These are phyloP conservation scores for Colletotrichum tamarilloi DNA, from an alignment of 2,329 filamentous ascomycete species.

Conservation along the genomic window DNA sequence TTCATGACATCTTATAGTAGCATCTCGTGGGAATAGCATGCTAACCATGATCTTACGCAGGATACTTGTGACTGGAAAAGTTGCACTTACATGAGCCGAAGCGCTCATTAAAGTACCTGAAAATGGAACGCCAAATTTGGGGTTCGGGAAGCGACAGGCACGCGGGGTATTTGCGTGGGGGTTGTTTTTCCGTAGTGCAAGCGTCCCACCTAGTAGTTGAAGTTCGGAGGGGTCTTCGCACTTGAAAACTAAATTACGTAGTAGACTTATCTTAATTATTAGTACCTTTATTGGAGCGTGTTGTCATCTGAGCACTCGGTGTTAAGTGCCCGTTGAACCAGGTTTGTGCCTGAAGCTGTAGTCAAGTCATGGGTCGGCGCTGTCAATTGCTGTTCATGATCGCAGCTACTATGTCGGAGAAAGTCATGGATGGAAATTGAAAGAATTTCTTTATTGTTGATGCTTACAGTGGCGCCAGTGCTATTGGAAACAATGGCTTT, in stretches of 20 bases:
- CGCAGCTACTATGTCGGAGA: no score
- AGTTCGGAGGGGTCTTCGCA: no score
- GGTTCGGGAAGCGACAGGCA: neutral
- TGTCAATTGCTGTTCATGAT: neutral
- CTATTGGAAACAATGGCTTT: no score
- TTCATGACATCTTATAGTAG: no score
- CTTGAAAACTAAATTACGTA: no score
- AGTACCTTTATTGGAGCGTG: neutral
- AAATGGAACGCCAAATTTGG: neutral
- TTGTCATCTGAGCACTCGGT: neutral
- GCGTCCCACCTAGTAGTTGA: no score
- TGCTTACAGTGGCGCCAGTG: no score
- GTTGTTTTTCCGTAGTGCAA: neutral
- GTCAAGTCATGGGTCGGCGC: neutral
- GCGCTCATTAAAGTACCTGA: neutral
- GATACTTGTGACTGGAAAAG: constrained; percentile 35
- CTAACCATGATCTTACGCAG: neutral
- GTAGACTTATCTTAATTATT: no score
- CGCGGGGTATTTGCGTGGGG: neutral
- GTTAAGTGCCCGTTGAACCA: no score
- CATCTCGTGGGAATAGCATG: neutral
- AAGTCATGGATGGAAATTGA: no score
- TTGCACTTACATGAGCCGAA: constrained; percentile 14
- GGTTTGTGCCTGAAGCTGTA: neutral
- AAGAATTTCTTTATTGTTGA: no score